Percentiles rank a stretch among this genome's conserved stretches.
Evolutionary conservation across 2,329 filamentous ascomycete species (phyloP).

Genomic region (Cadophora malorum): DNA sequence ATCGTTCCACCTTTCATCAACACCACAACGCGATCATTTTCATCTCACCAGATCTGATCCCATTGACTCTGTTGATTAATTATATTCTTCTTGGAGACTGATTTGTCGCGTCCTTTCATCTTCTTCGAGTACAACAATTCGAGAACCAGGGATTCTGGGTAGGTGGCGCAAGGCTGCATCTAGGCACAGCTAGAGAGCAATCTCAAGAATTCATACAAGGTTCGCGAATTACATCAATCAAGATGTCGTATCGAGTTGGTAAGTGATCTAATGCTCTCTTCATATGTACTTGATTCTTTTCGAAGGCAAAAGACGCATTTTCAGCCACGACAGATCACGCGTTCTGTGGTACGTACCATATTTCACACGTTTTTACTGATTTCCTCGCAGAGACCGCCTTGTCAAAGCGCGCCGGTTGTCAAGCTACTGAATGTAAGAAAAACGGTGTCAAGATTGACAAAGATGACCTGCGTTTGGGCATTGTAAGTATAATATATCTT

Average conservation of each 20-base stretch:
- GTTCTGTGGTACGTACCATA: background rate
- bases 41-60: background rate
- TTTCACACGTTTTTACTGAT: background rate
- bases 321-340: slow-evolving; percentile 16
- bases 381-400: slow-evolving; percentile 68
- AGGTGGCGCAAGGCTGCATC: slow-evolving; percentile 10
- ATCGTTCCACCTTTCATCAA: slow-evolving; percentile 15
- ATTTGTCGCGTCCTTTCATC: background rate
- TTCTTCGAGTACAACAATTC: background rate
- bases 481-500: slow-evolving; percentile 36
- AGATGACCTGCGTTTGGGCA: slow-evolving; percentile 78
- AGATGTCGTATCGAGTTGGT: slow-evolving; percentile 47
- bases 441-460: slow-evolving; percentile 74
- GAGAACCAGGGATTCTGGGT: background rate
- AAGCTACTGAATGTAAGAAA: slow-evolving; percentile 74
- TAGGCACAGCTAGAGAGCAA: background rate
- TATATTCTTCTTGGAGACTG: background rate
- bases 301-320: background rate
- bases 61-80: background rate
- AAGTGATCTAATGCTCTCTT: slow-evolving; percentile 30
- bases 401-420: slow-evolving; percentile 76
- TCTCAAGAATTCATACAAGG: background rate
- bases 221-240: slow-evolving; percentile 9
- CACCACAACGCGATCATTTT: background rate
- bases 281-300: slow-evolving; percentile 40